Base-by-base conservation (phyloP, 345 rosid species). In the Hibiscus trionum region DNA sequence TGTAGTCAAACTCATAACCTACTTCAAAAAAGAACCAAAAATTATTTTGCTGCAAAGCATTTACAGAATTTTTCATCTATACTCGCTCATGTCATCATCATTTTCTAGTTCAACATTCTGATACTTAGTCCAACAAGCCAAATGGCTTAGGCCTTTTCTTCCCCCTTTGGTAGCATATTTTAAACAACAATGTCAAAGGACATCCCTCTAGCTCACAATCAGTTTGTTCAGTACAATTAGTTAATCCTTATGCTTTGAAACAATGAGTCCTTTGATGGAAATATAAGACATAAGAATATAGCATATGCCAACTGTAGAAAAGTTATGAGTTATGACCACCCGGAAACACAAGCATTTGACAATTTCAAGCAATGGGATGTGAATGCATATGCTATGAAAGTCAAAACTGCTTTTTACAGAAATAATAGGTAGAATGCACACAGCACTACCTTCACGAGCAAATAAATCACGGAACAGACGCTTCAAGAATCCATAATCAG, bases 401-500 rank as follows among this genome's bases (percentile, higher is more conserved):
- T 44, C 47, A 50, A 50, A 16, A 50, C 19, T 16, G 35, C 24
- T 17, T 31, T 62, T 27, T 14, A 49, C 24, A 69, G 3, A 35
- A 52, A 2, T 31, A 19, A 16, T 15, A 55, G 11, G 63, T n/a
- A 70, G 7, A 50, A 50, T 50, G 56, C 56, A 50, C 15, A 24
- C 39, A 37, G 4, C 26, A 16, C 46, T 80, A 93, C 98, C 96
- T 89, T 93, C 92, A 24, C 88, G 93, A 64, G 80, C 53, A 83
- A 93, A 88, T 80, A 91, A 75, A 73, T 88, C 97, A 66, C 88
- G 88, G 74, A 93, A 93, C 21, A 91, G 84, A 59, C 93, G 86
- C 85, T 79, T 93, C 79, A 93, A 74, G 73, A 88, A 91, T 71
- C 92, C 90, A 83, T 91, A 93, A 82, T 93, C 97, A 73, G 97